These are phyloP conservation scores for Vachellia collinsii DNA, from an alignment of 306 rosid species.

Conservation along the genomic window DNA sequence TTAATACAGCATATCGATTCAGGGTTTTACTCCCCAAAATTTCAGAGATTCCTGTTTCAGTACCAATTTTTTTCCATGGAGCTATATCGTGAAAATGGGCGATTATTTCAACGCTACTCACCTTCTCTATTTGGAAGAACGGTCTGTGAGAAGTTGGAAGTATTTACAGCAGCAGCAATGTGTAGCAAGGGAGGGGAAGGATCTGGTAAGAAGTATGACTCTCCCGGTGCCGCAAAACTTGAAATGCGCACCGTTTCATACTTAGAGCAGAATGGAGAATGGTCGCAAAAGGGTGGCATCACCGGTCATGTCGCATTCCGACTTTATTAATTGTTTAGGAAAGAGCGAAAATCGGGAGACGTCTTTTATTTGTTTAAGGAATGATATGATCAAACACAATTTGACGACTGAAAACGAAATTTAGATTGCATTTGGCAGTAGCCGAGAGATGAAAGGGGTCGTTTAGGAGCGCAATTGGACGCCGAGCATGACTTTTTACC, in stretches of 20 bases:
- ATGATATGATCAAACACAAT: neutral
- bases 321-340: neutral
- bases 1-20: neutral
- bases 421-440: neutral
- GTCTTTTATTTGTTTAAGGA: neutral
- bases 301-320: neutral
- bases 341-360: conserved; percentile 6
- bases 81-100: neutral
- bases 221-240: conserved; percentile 26
- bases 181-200: neutral
- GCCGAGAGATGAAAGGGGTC: neutral
- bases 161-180: neutral
- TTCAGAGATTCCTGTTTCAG: neutral
- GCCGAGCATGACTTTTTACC: conserved; percentile 28
- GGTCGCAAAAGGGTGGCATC: neutral
- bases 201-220: conserved; percentile 26
- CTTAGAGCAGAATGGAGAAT: neutral
- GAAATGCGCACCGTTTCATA: neutral
- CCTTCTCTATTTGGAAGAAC: neutral
- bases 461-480: conserved; percentile 11
- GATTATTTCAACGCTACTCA: neutral
- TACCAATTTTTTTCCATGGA: neutral
- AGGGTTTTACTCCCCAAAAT: neutral
- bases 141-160: neutral
- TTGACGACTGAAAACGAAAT: conserved; percentile 9